Evolutionary conservation across 2,329 filamentous ascomycete genomes (phyloP), one percentile per base, ranked within the genome.

Genomic region (Exophiala dermatitidis): DNA sequence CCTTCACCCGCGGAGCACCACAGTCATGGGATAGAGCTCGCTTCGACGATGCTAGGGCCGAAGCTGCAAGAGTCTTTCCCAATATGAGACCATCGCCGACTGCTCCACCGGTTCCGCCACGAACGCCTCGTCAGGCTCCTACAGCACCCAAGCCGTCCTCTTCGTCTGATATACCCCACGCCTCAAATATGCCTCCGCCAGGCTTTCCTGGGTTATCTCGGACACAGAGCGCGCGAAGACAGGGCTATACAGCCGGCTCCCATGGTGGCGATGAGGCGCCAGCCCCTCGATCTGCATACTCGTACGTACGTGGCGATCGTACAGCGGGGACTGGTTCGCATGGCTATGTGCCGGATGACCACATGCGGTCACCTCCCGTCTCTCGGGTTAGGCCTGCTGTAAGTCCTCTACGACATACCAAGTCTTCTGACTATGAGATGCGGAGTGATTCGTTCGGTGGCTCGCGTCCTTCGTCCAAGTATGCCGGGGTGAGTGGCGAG

Each of bases 251-350:
- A 51, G 79, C 81, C 19, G 74, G 74, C n/a, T 73, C 73, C 4
- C 73, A 78, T 32, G 79, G 77, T n/a, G 78, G 74, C 34, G 80
- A 83, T 62, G 80, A 83, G 60, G 73, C 77, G 34, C 78, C 78
- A 64, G 79, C 79, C 26, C 58, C 61, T 30, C 65, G 68, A 12
- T 75, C 76, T 2, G 74, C 77, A n/a, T 77, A 77, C 60, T 67
- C 66, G 19, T 72, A 65, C 50, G 62, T 65, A 3, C 62, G 51
- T 42, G 51, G 55, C 9, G 47, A 56, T 32, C 58, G 58, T 10
- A 32, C 48, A 12, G 51, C 54, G 26, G 45, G 51, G 8, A 32
- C 32, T 9, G 44, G 52, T 28, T 46, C 57, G 42, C 48, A 49
- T 32, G 50, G 57, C 29, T 52, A 60, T 32, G 40, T 53, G 8